These are phyloP conservation scores for Xylariomycetidae sp. DNA, from an alignment of 2,329 filamentous ascomycete species.

Conservation along the genomic window DNA sequence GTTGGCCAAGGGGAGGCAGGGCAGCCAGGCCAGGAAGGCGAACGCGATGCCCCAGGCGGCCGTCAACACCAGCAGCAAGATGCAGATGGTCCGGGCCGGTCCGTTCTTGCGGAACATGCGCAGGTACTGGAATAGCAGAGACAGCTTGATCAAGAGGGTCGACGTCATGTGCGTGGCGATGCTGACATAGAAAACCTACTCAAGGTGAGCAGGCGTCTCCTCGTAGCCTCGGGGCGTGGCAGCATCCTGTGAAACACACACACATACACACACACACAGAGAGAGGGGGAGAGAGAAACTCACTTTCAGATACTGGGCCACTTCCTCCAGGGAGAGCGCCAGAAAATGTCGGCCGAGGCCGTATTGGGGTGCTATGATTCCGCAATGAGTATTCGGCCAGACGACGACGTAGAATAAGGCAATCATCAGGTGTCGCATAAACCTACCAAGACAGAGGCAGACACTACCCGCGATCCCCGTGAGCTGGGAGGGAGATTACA, in stretches of 20 bases:
- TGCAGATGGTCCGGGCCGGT: slow-evolving; percentile 8
- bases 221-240: too few species aligned
- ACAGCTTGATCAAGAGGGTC: slow-evolving; percentile 21
- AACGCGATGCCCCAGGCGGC: slow-evolving; percentile 17
- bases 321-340: slow-evolving; percentile 3
- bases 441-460: slow-evolving; percentile 9
- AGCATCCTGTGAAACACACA: too few species aligned
- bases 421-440: background rate
- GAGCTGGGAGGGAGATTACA: slow-evolving; percentile 2
- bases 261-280: too few species aligned
- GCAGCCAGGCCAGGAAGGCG: slow-evolving; percentile 21
- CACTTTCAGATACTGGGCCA: slow-evolving; percentile 13
- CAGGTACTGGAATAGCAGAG: slow-evolving; percentile 23
- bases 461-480: slow-evolving; percentile 5
- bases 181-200: slow-evolving; percentile 18
- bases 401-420: background rate
- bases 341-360: slow-evolving; percentile 17
- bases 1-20: slow-evolving; percentile 17
- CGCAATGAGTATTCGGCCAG: too few species aligned
- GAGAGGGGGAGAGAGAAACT: background rate
- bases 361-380: slow-evolving; percentile 6
- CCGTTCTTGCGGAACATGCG: slow-evolving; percentile 16
- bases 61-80: slow-evolving; percentile 12
- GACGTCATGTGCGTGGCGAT: slow-evolving; percentile 19
- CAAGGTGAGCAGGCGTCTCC: background rate